A percentile compares a stretch with the other conserved stretches of the same genome.
These are phyloP conservation scores for Lotmaria passim DNA, from an alignment of 208 protist species.

Conservation along the genomic window DNA sequence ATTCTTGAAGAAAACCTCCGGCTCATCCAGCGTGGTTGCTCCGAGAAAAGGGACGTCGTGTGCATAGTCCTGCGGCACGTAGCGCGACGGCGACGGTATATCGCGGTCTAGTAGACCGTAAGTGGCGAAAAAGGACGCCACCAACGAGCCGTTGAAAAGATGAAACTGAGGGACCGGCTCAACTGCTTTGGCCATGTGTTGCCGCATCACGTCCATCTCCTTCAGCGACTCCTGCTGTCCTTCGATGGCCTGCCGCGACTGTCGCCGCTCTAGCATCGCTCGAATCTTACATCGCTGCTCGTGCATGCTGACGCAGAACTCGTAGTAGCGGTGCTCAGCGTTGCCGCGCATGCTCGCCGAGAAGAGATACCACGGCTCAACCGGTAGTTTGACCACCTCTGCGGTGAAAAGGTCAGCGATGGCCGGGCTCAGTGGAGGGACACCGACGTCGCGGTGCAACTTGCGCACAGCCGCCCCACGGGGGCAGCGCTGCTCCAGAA, in stretches of 20 bases:
- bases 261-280: constrained; percentile 47
- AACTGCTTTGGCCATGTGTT: constrained; percentile 60
- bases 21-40: constrained; percentile 69
- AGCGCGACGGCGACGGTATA: constrained; percentile 72
- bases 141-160: constrained; percentile 86
- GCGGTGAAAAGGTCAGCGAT: constrained; percentile 56
- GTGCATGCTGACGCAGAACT: constrained; percentile 73
- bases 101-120: constrained; percentile 77
- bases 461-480: constrained; percentile 75
- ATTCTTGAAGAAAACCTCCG: constrained; percentile 84
- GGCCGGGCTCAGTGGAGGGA: constrained; percentile 32
- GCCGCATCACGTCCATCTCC: constrained; percentile 78
- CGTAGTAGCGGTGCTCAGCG: constrained; percentile 80
- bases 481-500: constrained; percentile 59
- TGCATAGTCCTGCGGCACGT: constrained; percentile 87
- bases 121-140: constrained; percentile 79
- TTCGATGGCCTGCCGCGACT: constrained; percentile 60
- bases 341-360: constrained; percentile 65
- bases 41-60: constrained; percentile 79
- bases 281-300: constrained; percentile 64
- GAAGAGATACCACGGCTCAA: constrained; percentile 88
- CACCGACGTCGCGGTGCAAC: constrained; percentile 44
- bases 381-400: constrained; percentile 65
- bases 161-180: constrained; percentile 41
- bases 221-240: constrained; percentile 59